Base-by-base conservation (phyloP, 228 moss, liverwort and hornwort genomes). In the Sphagnum fallax region DNA sequence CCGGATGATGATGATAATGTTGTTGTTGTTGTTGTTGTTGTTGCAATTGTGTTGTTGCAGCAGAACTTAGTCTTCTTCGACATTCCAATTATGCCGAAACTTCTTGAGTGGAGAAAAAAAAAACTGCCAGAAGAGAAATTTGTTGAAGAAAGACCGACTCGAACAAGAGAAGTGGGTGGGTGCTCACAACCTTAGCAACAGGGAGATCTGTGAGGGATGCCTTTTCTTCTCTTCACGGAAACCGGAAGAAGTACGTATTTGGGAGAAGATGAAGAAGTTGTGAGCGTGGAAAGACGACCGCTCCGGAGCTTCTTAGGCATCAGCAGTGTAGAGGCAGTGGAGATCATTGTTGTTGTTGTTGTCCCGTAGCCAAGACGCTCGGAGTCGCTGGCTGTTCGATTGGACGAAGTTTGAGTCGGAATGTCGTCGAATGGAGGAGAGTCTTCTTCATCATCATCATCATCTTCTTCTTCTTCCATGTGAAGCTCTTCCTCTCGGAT, bases 181-280 rank as follows among this genome's bases (percentile, higher is more conserved):
- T 32, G 32, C 32, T 32, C 32, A 32, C 32, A 2, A 32, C 32
- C 32, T 32, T 87, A 98, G 76, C 87, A 94, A 78, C 92, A 87
- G 64, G 98, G 98, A 53, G 98, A 94, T 83, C 98, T 83, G 77
- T 94, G 94, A 47, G 98, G 98, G 12, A 89, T 94, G 64, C 98
- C 94, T 79, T 98, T 98, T 74, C 98, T 89, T 74, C 98, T 83
- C 84, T 94, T 93, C 57, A 80, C 74, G 66, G 94, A 94, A 57
- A 83, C 81, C 12, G 87, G 92, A 52, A 87, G 69, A 69, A 92
- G 92, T 71, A 90, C 90, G 50, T 88, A 91, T 80, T 92, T 94
- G 12, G 92, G 92, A 5, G 97, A 91, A 8, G 93, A 88, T 5
- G 77, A 87, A 32, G 32, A 32, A 32, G 32, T 32, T 32, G 32